Base-by-base conservation (phyloP, 139 green algal species). In the Penium margaritaceum region DNA sequence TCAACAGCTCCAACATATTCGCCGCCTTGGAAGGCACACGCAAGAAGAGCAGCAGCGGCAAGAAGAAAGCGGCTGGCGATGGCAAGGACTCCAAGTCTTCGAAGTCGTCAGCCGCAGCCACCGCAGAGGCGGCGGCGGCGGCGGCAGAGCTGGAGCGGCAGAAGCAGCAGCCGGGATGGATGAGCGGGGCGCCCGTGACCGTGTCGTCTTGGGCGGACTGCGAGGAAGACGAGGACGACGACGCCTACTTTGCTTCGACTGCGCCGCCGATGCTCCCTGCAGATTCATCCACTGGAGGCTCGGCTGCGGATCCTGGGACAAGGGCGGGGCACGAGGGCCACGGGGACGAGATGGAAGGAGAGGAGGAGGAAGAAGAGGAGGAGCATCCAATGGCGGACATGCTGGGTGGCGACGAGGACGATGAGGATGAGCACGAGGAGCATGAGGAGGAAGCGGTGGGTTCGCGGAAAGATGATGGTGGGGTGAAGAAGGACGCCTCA, bases 1-100 rank as follows among this genome's bases (percentile, higher is more conserved):
- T 78, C 15, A 74, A 19, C 62, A 78, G 62, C 63, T 66, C 62
- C 3, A 78, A 78, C 27, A 78, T 78, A 30, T 78, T 78, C 54
- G 60, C 71, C 35, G 71, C 71, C 9, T 63, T 78, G 9, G 69
- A 63, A n/a, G 36, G 62, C 5, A n/a, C n/a, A n/a, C 57, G 71
- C n/a, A 74, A 51, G 71, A 74, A 63, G 63, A 62, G 39, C 38
- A 36, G 37, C 12, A 24, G 63, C 6, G 44, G 12, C 39, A 78
- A 70, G 44, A 76, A 76, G 51, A 33, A 41, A 21, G 58, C n/a
- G n/a, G n/a, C n/a, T n/a, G n/a, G n/a, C n/a, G n/a, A n/a, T n/a
- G n/a, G 74, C 32, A 76, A 63, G 12, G 29, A 14, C 14, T 27
- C 30, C 55, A 70, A 67, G 60, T n/a, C n/a, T n/a, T n/a, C n/a